Conservation (phyloP, 768 basidiomycete species). For the Coprinopsis sp. region DNA sequence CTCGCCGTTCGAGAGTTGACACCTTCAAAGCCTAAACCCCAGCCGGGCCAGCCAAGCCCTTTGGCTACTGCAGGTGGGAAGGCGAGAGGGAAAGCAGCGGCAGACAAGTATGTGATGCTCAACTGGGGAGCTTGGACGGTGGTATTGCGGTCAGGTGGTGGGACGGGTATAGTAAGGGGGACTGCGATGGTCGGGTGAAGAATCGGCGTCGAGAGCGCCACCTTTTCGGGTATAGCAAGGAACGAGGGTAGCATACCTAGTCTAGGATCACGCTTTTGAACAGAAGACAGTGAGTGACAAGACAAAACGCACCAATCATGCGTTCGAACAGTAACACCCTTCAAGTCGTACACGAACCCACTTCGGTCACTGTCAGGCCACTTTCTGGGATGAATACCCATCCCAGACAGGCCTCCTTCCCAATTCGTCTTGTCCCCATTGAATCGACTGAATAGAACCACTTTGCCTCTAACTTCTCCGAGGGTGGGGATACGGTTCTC, state of each 20-base stretch:
- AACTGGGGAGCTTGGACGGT: slow-evolving; percentile 37
- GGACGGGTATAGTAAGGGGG: slow-evolving; percentile 16
- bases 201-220: slow-evolving; percentile 47
- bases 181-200: slow-evolving; percentile 35
- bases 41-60: slow-evolving; percentile 79
- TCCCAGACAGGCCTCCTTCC: slow-evolving; percentile 61
- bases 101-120: slow-evolving; percentile 78
- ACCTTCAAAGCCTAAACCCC: slow-evolving; percentile 79
- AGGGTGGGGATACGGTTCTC: slow-evolving; percentile 76
- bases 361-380: slow-evolving; percentile 80
- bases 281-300: slow-evolving; percentile 11
- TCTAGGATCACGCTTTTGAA: slow-evolving; percentile 1
- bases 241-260: slow-evolving; percentile 76
- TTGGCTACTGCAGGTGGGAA: slow-evolving; percentile 71
- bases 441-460: slow-evolving; percentile 83
- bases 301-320: slow-evolving; percentile 71
- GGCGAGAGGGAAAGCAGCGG: slow-evolving; percentile 75
- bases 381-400: slow-evolving; percentile 81
- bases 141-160: slow-evolving; percentile 16
- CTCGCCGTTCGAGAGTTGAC: slow-evolving; percentile 70
- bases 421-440: slow-evolving; percentile 65
- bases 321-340: slow-evolving; percentile 61
- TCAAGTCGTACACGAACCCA: slow-evolving; percentile 78
- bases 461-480: slow-evolving; percentile 82
- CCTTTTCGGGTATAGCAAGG: slow-evolving; percentile 81